These are phyloP conservation scores for Pistacia integerrima DNA, from an alignment of 345 rosid genomes.

Conservation along the genomic window DNA sequence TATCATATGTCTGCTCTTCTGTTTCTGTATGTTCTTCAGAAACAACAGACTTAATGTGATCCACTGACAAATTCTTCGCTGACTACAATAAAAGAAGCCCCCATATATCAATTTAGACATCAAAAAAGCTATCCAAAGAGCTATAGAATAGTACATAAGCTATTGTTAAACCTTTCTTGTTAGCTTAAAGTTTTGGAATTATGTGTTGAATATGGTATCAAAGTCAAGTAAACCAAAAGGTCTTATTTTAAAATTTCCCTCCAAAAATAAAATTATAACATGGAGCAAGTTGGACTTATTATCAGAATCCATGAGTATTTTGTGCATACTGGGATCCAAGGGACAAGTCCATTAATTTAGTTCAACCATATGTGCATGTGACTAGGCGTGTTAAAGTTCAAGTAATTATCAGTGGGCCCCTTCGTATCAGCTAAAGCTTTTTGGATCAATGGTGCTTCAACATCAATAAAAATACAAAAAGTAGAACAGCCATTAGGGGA, in stretches of 20 bases:
- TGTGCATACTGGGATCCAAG: not conserved
- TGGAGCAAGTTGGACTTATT: not conserved
- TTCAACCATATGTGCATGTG: not conserved
- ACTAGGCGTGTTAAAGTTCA: not conserved
- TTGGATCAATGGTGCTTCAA: not conserved
- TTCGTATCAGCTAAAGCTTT: not conserved
- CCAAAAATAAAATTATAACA: not conserved
- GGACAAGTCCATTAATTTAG: not conserved
- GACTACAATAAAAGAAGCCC: constrained; percentile 59
- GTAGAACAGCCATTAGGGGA: constrained; percentile 9
- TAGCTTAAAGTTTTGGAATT: no score
- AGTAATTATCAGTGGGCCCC: not conserved
- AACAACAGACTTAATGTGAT: constrained; percentile 69
- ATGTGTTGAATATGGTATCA: no score
- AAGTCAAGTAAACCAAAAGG: not conserved
- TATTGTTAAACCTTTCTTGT: not conserved
- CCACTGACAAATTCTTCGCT: constrained; percentile 59
- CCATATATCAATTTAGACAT: constrained; percentile 28
- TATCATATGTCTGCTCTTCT: constrained; percentile 88
- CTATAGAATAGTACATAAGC: no score
- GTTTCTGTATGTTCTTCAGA: constrained; percentile 71
- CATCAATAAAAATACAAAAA: not conserved
- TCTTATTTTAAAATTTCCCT: not conserved
- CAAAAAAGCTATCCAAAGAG: constrained; percentile 5
- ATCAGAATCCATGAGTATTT: not conserved